Conservation (phyloP, 2,329 filamentous ascomycete species). For the Cytospora leucostoma region DNA sequence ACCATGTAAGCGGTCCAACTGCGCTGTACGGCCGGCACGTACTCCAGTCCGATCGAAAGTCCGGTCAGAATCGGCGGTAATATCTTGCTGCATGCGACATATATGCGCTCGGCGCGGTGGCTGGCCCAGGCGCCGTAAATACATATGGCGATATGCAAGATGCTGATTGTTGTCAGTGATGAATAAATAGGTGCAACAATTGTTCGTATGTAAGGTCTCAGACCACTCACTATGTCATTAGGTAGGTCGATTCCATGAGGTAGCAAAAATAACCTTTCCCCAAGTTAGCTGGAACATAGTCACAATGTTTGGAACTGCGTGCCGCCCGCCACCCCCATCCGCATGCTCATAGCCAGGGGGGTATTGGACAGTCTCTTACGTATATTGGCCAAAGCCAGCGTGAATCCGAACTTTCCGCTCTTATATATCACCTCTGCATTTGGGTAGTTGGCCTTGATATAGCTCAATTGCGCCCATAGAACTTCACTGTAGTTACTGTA, state of each 20-base stretch:
- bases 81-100: constrained; percentile 1
- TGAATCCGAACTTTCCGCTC: constrained; percentile 17
- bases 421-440: constrained; percentile 19
- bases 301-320: no score
- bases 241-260: background rate
- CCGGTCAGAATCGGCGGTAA: constrained; percentile 1
- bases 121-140: constrained; percentile 19
- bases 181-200: no score
- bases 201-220: background rate
- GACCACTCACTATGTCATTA: background rate
- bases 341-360: no score
- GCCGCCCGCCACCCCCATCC: no score
- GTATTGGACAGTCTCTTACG: no score
- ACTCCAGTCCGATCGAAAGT: constrained; percentile 4
- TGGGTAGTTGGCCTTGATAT: constrained; percentile 6
- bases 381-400: constrained; percentile 10
- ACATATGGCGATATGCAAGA: constrained; percentile 7
- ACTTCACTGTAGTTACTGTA: constrained; percentile 10
- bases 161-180: background rate
- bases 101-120: background rate
- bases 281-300: background rate
- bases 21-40: constrained; percentile 6
- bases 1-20: constrained; percentile 15
- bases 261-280: background rate
- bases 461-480: constrained; percentile 16